Conservation (phyloP, 108 stramenopile genomes). For the Pelagomonas calceolata region DNA sequence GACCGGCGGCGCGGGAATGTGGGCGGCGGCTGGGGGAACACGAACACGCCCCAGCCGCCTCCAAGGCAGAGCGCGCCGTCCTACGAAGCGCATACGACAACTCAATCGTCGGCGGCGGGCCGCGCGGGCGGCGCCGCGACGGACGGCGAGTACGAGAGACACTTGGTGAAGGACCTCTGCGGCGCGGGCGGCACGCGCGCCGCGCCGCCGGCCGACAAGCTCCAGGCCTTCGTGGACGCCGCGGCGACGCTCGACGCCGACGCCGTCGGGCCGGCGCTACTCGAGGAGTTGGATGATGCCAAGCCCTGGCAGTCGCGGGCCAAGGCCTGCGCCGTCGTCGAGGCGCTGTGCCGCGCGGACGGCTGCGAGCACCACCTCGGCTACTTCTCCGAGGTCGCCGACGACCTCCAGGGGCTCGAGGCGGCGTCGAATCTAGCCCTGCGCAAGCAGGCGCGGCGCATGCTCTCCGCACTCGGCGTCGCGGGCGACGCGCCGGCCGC, state of each 20-base stretch:
- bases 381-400: slow-evolving; percentile 65
- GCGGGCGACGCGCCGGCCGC: slow-evolving; percentile 1
- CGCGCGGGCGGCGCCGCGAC: slow-evolving; percentile 43
- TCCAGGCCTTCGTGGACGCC: slow-evolving; percentile 56
- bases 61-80: neutral
- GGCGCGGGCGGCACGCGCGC: slow-evolving; percentile 85
- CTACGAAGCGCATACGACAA: slow-evolving; percentile 62
- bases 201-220: slow-evolving; percentile 72
- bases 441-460: slow-evolving; percentile 56
- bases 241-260: slow-evolving; percentile 67
- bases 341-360: slow-evolving; percentile 28
- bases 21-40: too few species aligned
- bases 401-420: slow-evolving; percentile 58
- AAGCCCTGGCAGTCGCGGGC: slow-evolving; percentile 79
- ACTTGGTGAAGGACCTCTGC: slow-evolving; percentile 76
- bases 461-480: slow-evolving; percentile 50
- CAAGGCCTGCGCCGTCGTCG: slow-evolving; percentile 74
- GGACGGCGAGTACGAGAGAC: slow-evolving; percentile 73
- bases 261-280: slow-evolving; percentile 64
- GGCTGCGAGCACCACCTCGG: slow-evolving; percentile 54
- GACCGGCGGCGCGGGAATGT: neutral
- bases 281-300: slow-evolving; percentile 72
- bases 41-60: too few species aligned
- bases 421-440: slow-evolving; percentile 50
- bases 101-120: slow-evolving; percentile 52